Evolutionary conservation across 371 early-diverging fungal genomes (phyloP).

Genomic region (Rhizomucor miehei): DNA sequence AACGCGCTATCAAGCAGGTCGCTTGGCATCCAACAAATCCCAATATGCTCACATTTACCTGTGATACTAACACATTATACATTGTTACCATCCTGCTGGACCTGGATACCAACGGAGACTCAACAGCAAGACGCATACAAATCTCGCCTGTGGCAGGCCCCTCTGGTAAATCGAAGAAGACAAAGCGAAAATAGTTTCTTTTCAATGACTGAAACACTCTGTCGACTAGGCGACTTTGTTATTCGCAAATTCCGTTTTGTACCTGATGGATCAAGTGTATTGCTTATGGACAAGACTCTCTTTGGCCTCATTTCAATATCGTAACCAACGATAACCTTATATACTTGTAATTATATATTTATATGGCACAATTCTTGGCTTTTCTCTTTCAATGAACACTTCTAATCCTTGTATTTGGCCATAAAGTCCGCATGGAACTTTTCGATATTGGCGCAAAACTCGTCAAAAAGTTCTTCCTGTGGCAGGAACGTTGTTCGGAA

Average conservation of each 20-base stretch:
- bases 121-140: constrained; percentile 5
- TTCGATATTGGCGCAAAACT: constrained; percentile 71
- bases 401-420: constrained; percentile 46
- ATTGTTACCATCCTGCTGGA: constrained; percentile 29
- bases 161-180: constrained; percentile 18
- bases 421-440: constrained; percentile 83
- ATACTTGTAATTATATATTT: too few species aligned
- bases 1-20: constrained; percentile 38
- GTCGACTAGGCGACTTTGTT: constrained; percentile 31
- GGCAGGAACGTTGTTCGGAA: constrained; percentile 96
- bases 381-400: neutral
- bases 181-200: neutral
- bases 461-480: constrained; percentile 87
- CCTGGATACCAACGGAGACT: constrained; percentile 12
- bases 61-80: constrained; percentile 35
- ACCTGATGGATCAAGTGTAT: constrained; percentile 28
- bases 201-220: neutral
- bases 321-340: too few species aligned
- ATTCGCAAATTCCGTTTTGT: constrained; percentile 36
- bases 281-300: constrained; percentile 34
- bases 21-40: constrained; percentile 61
- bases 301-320: constrained; percentile 27
- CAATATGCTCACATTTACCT: constrained; percentile 43
- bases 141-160: constrained; percentile 19
- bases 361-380: too few species aligned